Evolutionary conservation across 257 asterid species (phyloP).

Genomic region (Jaltomata sinuosa): DNA sequence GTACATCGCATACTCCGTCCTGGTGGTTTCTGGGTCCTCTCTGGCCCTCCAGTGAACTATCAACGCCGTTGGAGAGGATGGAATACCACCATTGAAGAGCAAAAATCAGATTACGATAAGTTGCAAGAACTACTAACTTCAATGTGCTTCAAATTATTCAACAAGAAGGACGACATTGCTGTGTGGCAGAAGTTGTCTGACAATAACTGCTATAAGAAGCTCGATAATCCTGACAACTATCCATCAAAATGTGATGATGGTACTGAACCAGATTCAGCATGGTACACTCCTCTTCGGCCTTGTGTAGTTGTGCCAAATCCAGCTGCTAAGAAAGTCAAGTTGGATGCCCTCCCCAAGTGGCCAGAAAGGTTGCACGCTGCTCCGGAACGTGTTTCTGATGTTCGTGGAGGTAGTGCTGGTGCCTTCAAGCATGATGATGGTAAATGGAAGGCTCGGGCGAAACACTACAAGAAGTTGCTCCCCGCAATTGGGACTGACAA

Average conservation of each 20-base stretch:
- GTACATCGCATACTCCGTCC: slow-evolving; percentile 25
- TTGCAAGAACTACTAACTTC: slow-evolving; percentile 20
- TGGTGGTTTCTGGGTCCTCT: slow-evolving; percentile 27
- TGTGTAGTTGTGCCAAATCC: slow-evolving; percentile 22
- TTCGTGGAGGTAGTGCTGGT: slow-evolving; percentile 18
- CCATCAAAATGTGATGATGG: slow-evolving; percentile 26
- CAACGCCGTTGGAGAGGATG: slow-evolving; percentile 24
- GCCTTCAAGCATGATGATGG: slow-evolving; percentile 15
- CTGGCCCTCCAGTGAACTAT: slow-evolving; percentile 27
- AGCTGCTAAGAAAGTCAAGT: slow-evolving; percentile 1
- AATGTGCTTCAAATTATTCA: slow-evolving; percentile 20
- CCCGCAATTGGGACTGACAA: slow-evolving; percentile 20
- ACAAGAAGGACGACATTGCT: slow-evolving; percentile 19
- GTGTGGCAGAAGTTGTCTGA: slow-evolving; percentile 23
- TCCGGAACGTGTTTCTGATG: slow-evolving; percentile 15
- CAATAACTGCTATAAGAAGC: slow-evolving; percentile 18
- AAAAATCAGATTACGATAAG: slow-evolving; percentile 18
- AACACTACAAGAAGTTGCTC: slow-evolving; percentile 21
- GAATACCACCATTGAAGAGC: slow-evolving; percentile 22
- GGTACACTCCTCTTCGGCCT: slow-evolving; percentile 24
- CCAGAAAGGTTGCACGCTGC: slow-evolving; percentile 17
- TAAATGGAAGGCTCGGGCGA: slow-evolving; percentile 12
- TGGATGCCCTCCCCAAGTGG: slow-evolving; percentile 17
- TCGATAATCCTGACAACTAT: slow-evolving; percentile 15
- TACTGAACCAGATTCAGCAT: slow-evolving; percentile 21